These are phyloP conservation scores for California macrophylla DNA, from an alignment of 441 rosid species.

Conservation along the genomic window DNA sequence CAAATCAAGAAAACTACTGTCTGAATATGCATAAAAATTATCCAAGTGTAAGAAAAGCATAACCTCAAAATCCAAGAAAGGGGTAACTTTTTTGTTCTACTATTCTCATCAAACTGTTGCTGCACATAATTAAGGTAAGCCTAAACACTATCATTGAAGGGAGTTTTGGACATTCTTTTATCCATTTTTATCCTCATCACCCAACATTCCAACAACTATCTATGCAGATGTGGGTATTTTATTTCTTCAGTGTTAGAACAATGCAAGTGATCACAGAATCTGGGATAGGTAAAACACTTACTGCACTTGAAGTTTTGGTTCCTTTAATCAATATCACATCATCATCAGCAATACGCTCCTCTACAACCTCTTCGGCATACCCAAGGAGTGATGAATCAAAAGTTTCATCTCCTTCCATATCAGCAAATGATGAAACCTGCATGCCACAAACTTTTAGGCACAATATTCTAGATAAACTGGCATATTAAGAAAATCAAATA, in stretches of 20 bases:
- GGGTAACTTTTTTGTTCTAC: neutral
- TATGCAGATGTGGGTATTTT: neutral
- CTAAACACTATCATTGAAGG: neutral
- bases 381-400: slow-evolving; percentile 81
- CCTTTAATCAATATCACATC: slow-evolving; percentile 90
- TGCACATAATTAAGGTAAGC: neutral
- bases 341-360: slow-evolving; percentile 86
- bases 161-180: neutral
- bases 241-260: neutral
- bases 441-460: slow-evolving; percentile 9
- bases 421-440: slow-evolving; percentile 95
- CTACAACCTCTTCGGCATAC: slow-evolving; percentile 78
- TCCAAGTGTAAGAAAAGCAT: neutral
- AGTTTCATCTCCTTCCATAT: slow-evolving; percentile 98
- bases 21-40: neutral
- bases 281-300: slow-evolving; percentile 25
- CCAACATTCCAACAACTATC: neutral
- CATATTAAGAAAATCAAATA: too few relatives aligned
- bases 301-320: slow-evolving; percentile 75
- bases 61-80: too few relatives aligned
- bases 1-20: neutral
- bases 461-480: too few relatives aligned
- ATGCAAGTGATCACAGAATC: neutral
- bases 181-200: neutral
- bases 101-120: neutral